Conservation (phyloP, 2,329 filamentous ascomycete genomes). For the Capronia coronata region DNA sequence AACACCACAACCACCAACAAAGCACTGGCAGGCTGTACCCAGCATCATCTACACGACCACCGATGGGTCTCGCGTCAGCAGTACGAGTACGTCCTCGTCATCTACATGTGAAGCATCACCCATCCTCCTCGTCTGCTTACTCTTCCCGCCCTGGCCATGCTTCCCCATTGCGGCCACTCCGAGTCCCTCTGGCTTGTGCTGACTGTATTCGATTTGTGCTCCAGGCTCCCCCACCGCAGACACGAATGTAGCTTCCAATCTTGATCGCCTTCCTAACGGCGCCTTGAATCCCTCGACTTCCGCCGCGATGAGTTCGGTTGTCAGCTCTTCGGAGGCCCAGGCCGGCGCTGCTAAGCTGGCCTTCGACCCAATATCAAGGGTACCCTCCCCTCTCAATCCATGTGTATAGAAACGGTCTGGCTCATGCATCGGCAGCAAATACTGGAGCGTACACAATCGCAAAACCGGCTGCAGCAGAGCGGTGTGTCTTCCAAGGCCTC, state of each 20-base stretch:
- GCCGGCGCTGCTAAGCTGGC: conserved; percentile 11
- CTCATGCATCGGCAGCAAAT: conserved; percentile 46
- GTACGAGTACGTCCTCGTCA: conserved; percentile 4
- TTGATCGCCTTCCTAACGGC: conserved; percentile 11
- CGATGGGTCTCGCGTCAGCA: conserved; percentile 1
- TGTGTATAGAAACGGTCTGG: not conserved
- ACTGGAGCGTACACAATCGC: conserved; percentile 61
- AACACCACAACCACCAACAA: not conserved
- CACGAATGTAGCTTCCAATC: conserved; percentile 9
- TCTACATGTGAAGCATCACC: conserved; percentile 8
- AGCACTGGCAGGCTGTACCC: not conserved
- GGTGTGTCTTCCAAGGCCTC: conserved; percentile 33
- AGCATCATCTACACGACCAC: not conserved
- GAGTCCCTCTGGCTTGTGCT: conserved; percentile 7
- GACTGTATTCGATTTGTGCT: conserved; percentile 13
- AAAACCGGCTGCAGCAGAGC: conserved; percentile 46
- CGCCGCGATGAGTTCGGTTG: conserved; percentile 17
- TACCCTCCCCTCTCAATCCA: conserved; percentile 5
- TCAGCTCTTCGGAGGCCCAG: conserved; percentile 16
- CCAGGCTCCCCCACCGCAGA: conserved; percentile 16
- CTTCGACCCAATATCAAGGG: conserved; percentile 24
- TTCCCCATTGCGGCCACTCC: not conserved
- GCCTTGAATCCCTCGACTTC: conserved; percentile 11
- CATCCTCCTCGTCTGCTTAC: not conserved
- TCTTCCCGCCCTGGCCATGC: not conserved